Base-by-base conservation (phyloP, 768 basidiomycete species). In the Lactifluus hygrophoroides region DNA sequence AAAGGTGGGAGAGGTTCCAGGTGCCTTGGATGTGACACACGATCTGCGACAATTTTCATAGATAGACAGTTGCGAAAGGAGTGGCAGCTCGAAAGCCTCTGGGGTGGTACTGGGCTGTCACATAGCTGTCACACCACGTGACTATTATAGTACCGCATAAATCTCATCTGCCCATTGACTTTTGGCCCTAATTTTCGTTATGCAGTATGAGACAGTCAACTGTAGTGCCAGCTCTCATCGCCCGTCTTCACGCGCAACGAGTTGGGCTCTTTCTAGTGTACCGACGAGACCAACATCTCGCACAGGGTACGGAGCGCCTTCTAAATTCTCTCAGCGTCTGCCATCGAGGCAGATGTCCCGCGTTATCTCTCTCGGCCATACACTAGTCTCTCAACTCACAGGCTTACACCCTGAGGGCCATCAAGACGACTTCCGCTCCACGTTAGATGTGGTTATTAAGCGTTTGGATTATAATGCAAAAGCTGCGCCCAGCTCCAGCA, bases 401-500 rank as follows among this genome's bases (percentile, higher is more conserved):
- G 80, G 79, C 8, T 66, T 87, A 32, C 69, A 70, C 3, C 69
- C 76, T n/a, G 76, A 77, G 2, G 57, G 53, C 0, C 73, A 75
- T 16, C 76, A 69, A 1, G 75, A 73, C 52, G 72, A 80, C 48
- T 76, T 80, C 64, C 76, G 74, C 25, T 72, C 73, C 21, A 72
- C 75, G 0, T 75, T 83, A 19, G 84, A 86, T 47, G 78, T 79
- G 65, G 81, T 78, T 0, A 74, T 80, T 50, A 86, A 78, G 67
- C 79, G 73, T 59, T 56, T 88, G 49, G 88, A 89, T 57, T 71
- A 76, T 48, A 77, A 78, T 1, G 75, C 69, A 35, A 86, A 87
- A 65, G 82, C 77, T 8, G 77, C 80, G 3, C 75, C 76, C 3
- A 79, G 81, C 60, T 72, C 77, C 9, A 84, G 85, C 66, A 77